Evolutionary conservation across 2,329 filamentous ascomycete genomes (phyloP).

Genomic region (Aspergillus sp.): DNA sequence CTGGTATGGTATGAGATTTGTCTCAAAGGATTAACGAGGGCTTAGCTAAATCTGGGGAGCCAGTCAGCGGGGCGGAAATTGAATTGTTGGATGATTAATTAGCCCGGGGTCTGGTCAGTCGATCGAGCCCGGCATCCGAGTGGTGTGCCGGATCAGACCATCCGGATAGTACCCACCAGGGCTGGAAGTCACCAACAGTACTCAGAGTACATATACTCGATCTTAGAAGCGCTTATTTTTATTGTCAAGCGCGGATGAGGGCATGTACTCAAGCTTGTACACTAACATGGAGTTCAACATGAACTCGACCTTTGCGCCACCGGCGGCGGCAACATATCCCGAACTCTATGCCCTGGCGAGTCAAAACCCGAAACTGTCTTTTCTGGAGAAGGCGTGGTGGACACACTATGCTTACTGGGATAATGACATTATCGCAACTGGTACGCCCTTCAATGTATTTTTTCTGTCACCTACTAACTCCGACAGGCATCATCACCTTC

Average conservation of each 20-base stretch:
- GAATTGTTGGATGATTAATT: slow-evolving; percentile 4
- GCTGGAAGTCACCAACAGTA: neutral
- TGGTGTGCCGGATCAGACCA: slow-evolving; percentile 27
- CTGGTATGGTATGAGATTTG: neutral
- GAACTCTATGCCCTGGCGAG: slow-evolving; percentile 63
- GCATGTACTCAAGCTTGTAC: neutral
- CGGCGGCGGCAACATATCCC: slow-evolving; percentile 59
- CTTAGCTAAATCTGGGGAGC: slow-evolving; percentile 4
- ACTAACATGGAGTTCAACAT: slow-evolving; percentile 18
- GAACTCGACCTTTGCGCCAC: slow-evolving; percentile 18
- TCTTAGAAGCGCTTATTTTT: no score
- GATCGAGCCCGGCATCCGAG: slow-evolving; percentile 20
- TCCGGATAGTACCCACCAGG: slow-evolving; percentile 15
- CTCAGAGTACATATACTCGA: slow-evolving; percentile 6
- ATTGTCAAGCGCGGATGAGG: neutral
- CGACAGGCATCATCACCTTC: slow-evolving; percentile 90
- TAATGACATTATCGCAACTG: slow-evolving; percentile 79
- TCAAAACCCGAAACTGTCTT: slow-evolving; percentile 80
- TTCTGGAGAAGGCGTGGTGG: slow-evolving; percentile 85
- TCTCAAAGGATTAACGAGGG: neutral
- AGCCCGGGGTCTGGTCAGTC: slow-evolving; percentile 13
- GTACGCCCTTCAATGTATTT: neutral
- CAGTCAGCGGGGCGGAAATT: neutral
- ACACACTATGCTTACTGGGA: slow-evolving; percentile 96
- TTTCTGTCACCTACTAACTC: neutral